Evolutionary conservation across 495 filamentous ascomycete species (phyloP).

Genomic region (Terfezia claveryi): DNA sequence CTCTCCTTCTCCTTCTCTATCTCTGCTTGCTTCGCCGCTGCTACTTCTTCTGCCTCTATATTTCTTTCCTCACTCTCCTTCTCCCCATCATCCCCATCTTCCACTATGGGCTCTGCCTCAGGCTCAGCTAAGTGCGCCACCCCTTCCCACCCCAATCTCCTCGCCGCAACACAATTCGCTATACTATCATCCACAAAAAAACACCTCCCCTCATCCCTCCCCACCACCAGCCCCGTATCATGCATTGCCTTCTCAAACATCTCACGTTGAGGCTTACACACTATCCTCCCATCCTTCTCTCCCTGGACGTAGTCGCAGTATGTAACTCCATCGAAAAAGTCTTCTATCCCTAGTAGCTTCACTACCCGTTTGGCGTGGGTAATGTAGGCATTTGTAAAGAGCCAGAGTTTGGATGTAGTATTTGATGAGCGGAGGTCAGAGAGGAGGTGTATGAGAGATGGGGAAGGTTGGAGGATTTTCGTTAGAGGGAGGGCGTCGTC

Average conservation of each 20-base stretch:
- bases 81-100: constrained; percentile 33
- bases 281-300: constrained; percentile 29
- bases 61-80: background rate
- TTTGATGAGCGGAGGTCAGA: constrained; percentile 45
- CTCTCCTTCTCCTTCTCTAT: too few species aligned
- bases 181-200: constrained; percentile 17
- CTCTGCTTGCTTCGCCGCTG: too few species aligned
- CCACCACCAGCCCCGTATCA: constrained; percentile 21
- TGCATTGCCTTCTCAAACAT: constrained; percentile 61
- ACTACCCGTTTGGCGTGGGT: constrained; percentile 72
- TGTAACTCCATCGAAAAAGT: constrained; percentile 79
- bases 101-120: constrained; percentile 26
- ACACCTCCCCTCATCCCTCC: constrained; percentile 12
- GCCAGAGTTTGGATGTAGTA: constrained; percentile 63
- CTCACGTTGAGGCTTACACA: constrained; percentile 64
- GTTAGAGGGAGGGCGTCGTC: constrained; percentile 91
- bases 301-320: constrained; percentile 58
- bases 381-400: constrained; percentile 89
- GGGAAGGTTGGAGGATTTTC: constrained; percentile 50
- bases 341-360: constrained; percentile 55
- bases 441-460: constrained; percentile 50
- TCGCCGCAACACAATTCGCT: constrained; percentile 15
- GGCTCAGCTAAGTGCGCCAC: constrained; percentile 43
- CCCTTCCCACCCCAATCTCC: constrained; percentile 22
- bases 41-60: too few species aligned